Evolutionary conservation across 768 basidiomycete genomes (phyloP).

Genomic region (Tylopilus balloui): DNA sequence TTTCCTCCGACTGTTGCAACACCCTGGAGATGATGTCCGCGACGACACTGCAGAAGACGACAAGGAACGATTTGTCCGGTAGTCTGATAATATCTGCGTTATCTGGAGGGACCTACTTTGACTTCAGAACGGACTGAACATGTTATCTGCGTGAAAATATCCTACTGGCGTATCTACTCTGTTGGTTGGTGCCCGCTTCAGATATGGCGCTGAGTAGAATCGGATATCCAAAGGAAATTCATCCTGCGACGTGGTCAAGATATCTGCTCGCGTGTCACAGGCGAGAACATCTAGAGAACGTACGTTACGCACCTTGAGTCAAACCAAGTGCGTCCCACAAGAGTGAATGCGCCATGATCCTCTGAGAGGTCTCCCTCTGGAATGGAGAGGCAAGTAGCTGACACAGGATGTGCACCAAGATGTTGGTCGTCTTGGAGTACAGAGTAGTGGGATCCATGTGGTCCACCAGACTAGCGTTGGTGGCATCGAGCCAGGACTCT

Average conservation of each 20-base stretch:
- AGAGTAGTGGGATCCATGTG: constrained; percentile 46
- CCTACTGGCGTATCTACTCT: constrained; percentile 34
- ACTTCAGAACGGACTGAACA: constrained; percentile 12
- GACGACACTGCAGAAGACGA: constrained; percentile 44
- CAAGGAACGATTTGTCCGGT: constrained; percentile 37
- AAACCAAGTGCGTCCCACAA: constrained; percentile 21
- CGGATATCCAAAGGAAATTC: constrained; percentile 36
- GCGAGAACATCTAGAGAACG: background rate
- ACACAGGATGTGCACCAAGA: constrained; percentile 44
- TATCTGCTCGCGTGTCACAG: constrained; percentile 31
- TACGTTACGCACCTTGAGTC: constrained; percentile 1
- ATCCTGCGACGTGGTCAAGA: constrained; percentile 33
- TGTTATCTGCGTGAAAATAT: background rate
- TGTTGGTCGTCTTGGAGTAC: constrained; percentile 42
- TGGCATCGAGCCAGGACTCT: constrained; percentile 56
- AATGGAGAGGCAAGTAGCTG: constrained; percentile 24
- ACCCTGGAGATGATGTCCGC: constrained; percentile 42
- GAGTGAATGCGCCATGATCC: constrained; percentile 18
- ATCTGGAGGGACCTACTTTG: constrained; percentile 31
- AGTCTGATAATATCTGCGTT: constrained; percentile 36
- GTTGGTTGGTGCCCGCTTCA: constrained; percentile 31
- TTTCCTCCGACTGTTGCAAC: constrained; percentile 40
- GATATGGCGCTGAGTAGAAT: constrained; percentile 38
- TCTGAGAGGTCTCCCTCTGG: constrained; percentile 17
- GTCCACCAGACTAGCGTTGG: constrained; percentile 35